These are phyloP conservation scores for Prunus kanzakura DNA, from an alignment of 306 rosid species.

Conservation along the genomic window DNA sequence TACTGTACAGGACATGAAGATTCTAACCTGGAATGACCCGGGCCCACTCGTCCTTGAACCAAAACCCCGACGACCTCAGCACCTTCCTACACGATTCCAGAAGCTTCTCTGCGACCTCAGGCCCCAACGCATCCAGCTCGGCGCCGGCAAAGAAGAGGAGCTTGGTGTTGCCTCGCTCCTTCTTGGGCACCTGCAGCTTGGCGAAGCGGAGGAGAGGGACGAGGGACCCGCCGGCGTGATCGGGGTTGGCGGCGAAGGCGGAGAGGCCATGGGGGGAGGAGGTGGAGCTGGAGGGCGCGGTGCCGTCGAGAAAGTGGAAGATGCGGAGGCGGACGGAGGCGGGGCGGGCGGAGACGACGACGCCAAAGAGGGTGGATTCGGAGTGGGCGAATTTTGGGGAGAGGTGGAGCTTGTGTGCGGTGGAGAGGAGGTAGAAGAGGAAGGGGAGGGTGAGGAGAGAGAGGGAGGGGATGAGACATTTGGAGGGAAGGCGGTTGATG, in stretches of 20 bases:
- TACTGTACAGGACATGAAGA: background rate
- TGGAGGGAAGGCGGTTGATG: slow-evolving; percentile 4
- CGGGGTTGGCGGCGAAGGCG: slow-evolving; percentile 8
- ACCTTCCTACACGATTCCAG: slow-evolving; percentile 36
- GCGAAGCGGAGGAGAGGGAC: slow-evolving; percentile 32
- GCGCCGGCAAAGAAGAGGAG: slow-evolving; percentile 25
- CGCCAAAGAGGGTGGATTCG: slow-evolving; percentile 32
- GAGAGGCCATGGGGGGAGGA: slow-evolving; percentile 20
- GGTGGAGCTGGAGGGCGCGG: slow-evolving; percentile 23
- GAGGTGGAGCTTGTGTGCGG: slow-evolving; percentile 41
- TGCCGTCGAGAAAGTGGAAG: slow-evolving; percentile 31
- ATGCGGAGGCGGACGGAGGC: slow-evolving; percentile 28
- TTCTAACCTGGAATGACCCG: slow-evolving; percentile 13
- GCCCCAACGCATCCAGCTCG: slow-evolving; percentile 29
- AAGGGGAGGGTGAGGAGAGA: slow-evolving; percentile 39
- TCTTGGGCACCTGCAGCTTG: slow-evolving; percentile 29
- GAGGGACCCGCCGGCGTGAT: slow-evolving; percentile 14
- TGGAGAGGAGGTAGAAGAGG: slow-evolving; percentile 48
- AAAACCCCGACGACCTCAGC: slow-evolving; percentile 38
- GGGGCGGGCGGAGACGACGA: slow-evolving; percentile 30
- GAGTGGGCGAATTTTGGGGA: slow-evolving; percentile 38
- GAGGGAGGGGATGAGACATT: slow-evolving; percentile 31
- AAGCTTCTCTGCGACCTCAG: slow-evolving; percentile 20
- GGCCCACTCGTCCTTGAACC: slow-evolving; percentile 51
- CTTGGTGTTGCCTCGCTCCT: slow-evolving; percentile 35